These are phyloP conservation scores for Cryptosporidium sp. DNA, from an alignment of 169 alveolate genomes.

Conservation along the genomic window DNA sequence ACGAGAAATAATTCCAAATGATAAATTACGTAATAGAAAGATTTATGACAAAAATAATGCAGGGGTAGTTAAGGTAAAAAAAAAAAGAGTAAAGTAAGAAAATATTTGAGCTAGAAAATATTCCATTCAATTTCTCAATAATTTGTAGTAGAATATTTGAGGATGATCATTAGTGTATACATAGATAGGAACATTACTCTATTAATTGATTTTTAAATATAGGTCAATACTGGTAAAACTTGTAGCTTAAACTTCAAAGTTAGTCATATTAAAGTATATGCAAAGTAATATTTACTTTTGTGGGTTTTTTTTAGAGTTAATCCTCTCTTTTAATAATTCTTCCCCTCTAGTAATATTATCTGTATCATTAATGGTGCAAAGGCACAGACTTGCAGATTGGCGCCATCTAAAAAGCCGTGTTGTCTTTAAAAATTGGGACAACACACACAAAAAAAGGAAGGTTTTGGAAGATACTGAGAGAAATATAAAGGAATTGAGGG, in stretches of 20 bases:
- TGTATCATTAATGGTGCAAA: conserved; percentile 10
- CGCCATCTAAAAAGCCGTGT: conserved; percentile 77
- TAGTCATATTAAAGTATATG: too few relatives aligned
- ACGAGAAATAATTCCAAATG: too few relatives aligned
- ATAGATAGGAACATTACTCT: not conserved
- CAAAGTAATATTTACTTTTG: not conserved
- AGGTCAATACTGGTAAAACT: not conserved
- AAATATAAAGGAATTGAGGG: not conserved
- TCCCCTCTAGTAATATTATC: not conserved
- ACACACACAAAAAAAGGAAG: conserved; percentile 22
- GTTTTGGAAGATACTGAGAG: not conserved
- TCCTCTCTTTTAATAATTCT: not conserved
- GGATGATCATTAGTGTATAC: not conserved
- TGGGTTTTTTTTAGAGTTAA: too few relatives aligned
- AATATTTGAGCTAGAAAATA: not conserved
- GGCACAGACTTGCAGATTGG: conserved; percentile 46
- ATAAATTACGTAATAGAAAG: too few relatives aligned
- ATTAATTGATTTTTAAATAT: too few relatives aligned
- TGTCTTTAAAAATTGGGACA: conserved; percentile 46
- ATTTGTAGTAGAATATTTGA: not conserved
- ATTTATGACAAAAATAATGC: too few relatives aligned
- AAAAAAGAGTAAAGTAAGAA: too few relatives aligned
- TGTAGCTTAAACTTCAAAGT: not conserved
- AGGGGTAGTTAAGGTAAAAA: not conserved
- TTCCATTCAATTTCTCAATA: not conserved